Evolutionary conservation across 2,329 filamentous ascomycete genomes (phyloP), one percentile per base, ranked within the genome.

Genomic region (Arthrinium puccinioides): DNA sequence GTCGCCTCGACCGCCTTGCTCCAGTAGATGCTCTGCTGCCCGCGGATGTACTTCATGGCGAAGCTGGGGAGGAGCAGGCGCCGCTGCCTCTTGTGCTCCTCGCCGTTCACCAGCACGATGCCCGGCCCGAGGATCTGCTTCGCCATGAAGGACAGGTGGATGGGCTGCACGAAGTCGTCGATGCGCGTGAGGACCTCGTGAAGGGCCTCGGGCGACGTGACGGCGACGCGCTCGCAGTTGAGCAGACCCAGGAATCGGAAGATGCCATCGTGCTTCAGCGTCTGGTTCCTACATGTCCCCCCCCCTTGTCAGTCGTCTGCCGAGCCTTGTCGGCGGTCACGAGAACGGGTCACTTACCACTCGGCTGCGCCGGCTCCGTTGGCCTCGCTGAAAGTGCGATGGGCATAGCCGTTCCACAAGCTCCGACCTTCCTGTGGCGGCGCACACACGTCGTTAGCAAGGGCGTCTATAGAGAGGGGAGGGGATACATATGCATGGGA

Each of bases 21-120:
- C 47, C 49, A 50, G 36, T 49, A 52, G 23, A 46, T 39, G 28
- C 42, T 44, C 9, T 45, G 39, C 21, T 49, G 38, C 19, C 43
- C 39, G 10, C 44, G 44, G 26, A 49, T 43, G 30, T 50, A 43
- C 9, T 39, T 40, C 25, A 43, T 41, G 7, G 43, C 40, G 43
- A 51, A 49, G 9, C 43, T 42, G 5, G 47, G 49, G 34, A 48
- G 36, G n/a, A 51, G 41, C 20, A 44, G 39, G 13, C 39, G 41
- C 7, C 48, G 45, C 33, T 51, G 48, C 5, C 43, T 32, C 31
- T 44, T 44, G 40, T 51, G 48, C 24, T 45, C 44, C 5, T 45
- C 38, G n/a, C 48, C 45, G 27, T 48, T 43, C 13, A 41, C 40
- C 2, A 46, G 36, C 10, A 46, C 40, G 10, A 48, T 27, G 9